Percentiles rank a stretch among this genome's conserved stretches.
phyloP scores from a whole-genome alignment of 2,329 filamentous ascomycete genomes.

The Aureobasidium sp. region DNA sequence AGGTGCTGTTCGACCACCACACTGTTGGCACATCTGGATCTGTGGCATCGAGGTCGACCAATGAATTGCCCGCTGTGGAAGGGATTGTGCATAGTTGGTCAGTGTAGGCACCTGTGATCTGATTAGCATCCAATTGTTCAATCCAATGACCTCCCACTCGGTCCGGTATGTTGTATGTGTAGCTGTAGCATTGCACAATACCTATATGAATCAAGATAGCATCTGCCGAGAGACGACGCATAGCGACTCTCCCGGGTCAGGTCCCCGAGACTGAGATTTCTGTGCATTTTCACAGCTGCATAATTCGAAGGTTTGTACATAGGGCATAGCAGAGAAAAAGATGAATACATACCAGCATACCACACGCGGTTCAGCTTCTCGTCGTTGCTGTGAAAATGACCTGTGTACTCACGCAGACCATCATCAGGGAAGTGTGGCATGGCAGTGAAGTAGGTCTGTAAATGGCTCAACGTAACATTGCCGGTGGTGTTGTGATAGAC shows the following conservation, averaged over 20 bases:
- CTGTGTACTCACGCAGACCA: slow-evolving; percentile 19
- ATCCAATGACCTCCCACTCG: not conserved
- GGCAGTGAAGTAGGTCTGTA: slow-evolving; percentile 39
- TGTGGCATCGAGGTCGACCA: slow-evolving; percentile 26
- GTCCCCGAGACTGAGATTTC: not conserved
- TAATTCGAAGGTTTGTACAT: too few relatives aligned
- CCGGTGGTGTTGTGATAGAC: slow-evolving; percentile 38
- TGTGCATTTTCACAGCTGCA: not conserved
- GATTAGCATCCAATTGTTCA: not conserved
- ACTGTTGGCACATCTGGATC: slow-evolving; percentile 23
- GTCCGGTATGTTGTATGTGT: not conserved
- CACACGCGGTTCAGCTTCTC: slow-evolving; percentile 38
- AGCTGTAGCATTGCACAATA: not conserved
- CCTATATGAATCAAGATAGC: not conserved
- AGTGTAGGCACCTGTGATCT: not conserved
- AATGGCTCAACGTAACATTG: slow-evolving; percentile 29
- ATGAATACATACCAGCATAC: slow-evolving; percentile 31
- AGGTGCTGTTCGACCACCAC: slow-evolving; percentile 37
- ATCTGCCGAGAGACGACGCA: not conserved
- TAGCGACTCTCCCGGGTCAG: not conserved
- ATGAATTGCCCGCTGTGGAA: slow-evolving; percentile 27
- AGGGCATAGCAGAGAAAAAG: not conserved
- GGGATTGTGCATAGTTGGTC: slow-evolving; percentile 15
- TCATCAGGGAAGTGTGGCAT: slow-evolving; percentile 37
- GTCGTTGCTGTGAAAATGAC: slow-evolving; percentile 38